Evolutionary conservation across 2,329 filamentous ascomycete genomes (phyloP), one percentile per base, ranked within the genome.

Genomic region (Juglanconis juglandina): DNA sequence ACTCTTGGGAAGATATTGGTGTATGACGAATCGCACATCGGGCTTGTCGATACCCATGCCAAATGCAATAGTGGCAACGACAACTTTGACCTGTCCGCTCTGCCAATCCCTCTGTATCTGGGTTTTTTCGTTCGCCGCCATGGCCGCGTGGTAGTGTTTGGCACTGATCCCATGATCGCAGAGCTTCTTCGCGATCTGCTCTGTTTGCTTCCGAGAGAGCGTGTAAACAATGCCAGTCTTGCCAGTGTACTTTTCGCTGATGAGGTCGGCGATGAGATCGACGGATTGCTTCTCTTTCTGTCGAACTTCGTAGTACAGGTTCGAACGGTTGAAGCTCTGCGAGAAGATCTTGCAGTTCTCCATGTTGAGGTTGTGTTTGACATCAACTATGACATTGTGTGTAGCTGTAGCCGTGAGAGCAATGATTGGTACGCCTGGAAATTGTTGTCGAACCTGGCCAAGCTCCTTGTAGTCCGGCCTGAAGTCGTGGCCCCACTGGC

Each of bases 21-120:
- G 96, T 46, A 99, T 91, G 39, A 99, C 95, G 71, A 96, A 99
- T 34, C 95, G 90, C 52, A 99, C 95, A 71, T 99, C 90, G 0
- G 93, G 86, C 73, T 99, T 99, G 78, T 99, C 95, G 66, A 99
- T 99, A n/a, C 95, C 95, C 95, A 99, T 99, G 6, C 95, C 95
- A 71, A 99, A 99, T 32, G 95, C 95, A 72, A 99, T 98, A 0
- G 95, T 99, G 24, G 95, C 96, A 53, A 99, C 95, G 48, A 99
- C 96, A 39, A 99, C 90, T 66, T 96, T 90, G 68, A 88, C 84
- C 55, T 80, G 77, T 5, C 92, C 92, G 48, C 76, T 78, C 72
- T 99, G 95, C 95, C 95, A 99, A 35, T 86, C 75, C 62, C 83
- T 83, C 72, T 98, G 94, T 4, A 95, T 83, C 6, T 81, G 72